Conservation (phyloP, 208 protist species). For the Trypanosoma rangeli region DNA sequence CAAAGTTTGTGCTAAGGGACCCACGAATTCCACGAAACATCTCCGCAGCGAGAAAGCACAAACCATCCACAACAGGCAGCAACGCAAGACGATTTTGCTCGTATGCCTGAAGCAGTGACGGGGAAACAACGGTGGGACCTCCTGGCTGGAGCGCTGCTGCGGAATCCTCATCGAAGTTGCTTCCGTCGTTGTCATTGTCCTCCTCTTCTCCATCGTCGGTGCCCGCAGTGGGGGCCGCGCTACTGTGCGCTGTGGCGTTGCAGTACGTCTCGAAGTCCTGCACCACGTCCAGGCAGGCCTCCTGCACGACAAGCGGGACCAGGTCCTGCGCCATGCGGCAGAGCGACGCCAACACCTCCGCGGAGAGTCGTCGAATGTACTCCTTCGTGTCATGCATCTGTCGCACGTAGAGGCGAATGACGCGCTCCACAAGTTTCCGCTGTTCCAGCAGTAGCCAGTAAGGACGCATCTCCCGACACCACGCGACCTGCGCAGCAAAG, state of each 20-base stretch:
- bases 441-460: slow-evolving; percentile 47
- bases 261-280: slow-evolving; percentile 41
- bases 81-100: slow-evolving; percentile 37
- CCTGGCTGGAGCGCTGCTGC: background rate
- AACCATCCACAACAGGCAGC: slow-evolving; percentile 67
- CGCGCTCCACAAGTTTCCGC: slow-evolving; percentile 36
- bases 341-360: slow-evolving; percentile 77
- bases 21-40: slow-evolving; percentile 84
- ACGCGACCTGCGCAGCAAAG: slow-evolving; percentile 79
- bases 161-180: background rate
- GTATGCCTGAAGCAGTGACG: slow-evolving; percentile 36
- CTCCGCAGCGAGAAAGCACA: slow-evolving; percentile 65
- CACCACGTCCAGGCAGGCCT: slow-evolving; percentile 47
- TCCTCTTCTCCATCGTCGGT: slow-evolving; percentile 19
- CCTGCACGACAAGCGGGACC: slow-evolving; percentile 59
- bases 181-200: slow-evolving; percentile 16
- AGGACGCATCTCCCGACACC: slow-evolving; percentile 77
- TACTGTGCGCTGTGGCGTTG: background rate
- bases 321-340: slow-evolving; percentile 55
- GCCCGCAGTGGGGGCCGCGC: background rate
- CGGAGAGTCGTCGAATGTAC: slow-evolving; percentile 82
- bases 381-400: slow-evolving; percentile 81
- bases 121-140: background rate
- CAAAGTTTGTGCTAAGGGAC: slow-evolving; percentile 77
- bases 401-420: slow-evolving; percentile 64